These are phyloP conservation scores for Geoglossum cookeanum DNA, from an alignment of 2,329 filamentous ascomycete genomes.

Conservation along the genomic window DNA sequence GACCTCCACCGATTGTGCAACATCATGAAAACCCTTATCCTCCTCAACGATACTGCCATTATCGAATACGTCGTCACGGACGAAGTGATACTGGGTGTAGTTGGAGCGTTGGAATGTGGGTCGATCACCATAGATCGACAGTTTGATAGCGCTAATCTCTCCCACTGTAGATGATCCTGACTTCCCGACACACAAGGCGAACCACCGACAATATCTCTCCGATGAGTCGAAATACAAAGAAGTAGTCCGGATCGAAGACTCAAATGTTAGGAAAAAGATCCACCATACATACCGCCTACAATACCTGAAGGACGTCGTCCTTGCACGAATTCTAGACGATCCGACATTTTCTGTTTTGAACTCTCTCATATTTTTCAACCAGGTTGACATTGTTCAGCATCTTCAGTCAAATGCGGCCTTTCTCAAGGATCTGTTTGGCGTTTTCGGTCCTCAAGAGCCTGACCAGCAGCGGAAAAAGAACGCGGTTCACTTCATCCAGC, in stretches of 20 bases:
- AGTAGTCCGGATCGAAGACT: constrained; percentile 80
- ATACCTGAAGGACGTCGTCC: constrained; percentile 95
- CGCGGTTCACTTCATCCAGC: constrained; percentile 88
- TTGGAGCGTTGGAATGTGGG: constrained; percentile 77
- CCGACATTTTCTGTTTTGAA: constrained; percentile 96
- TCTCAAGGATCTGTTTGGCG: constrained; percentile 67
- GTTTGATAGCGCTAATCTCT: neutral
- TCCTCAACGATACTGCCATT: constrained; percentile 85
- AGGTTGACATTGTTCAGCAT: constrained; percentile 92
- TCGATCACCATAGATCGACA: neutral
- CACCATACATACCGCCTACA: constrained; percentile 91
- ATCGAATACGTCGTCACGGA: constrained; percentile 90
- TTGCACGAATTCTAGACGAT: constrained; percentile 89
- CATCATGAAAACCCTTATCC: constrained; percentile 91
- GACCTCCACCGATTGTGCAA: constrained; percentile 88
- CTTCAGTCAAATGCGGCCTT: constrained; percentile 67
- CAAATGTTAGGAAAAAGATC: constrained; percentile 68
- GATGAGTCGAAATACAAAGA: constrained; percentile 87
- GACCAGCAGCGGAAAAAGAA: constrained; percentile 69
- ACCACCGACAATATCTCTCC: constrained; percentile 81
- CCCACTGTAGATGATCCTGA: constrained; percentile 58
- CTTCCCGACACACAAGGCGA: constrained; percentile 93
- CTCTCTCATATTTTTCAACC: constrained; percentile 96
- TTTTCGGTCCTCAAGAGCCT: constrained; percentile 49
- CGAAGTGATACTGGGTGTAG: constrained; percentile 73